Base-by-base conservation (phyloP, 2,329 filamentous ascomycete genomes). In the Aspergillus quadrilineatus region DNA sequence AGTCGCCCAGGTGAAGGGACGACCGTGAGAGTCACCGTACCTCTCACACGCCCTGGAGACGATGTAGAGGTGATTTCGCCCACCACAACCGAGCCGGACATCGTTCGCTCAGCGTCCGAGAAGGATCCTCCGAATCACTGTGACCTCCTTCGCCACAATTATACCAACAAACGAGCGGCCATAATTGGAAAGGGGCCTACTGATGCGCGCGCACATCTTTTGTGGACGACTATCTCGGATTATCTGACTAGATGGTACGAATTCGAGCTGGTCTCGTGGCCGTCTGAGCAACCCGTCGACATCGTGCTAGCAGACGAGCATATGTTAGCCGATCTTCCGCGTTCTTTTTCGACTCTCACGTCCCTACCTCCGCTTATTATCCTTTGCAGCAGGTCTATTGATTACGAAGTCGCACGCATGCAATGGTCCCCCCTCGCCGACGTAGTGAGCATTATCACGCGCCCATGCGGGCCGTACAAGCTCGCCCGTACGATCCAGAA, bases 1-100 rank as follows among this genome's bases (percentile, higher is more conserved):
- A 84, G 79, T 49, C 76, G 82, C 52, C 73, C 77, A 8, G 78
- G 79, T 1, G 75, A 78, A 37, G 85, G 85, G 1, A 87, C 85
- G 0, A 79, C 80, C 22, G 79, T 85, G 2, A 77, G 75, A 8
- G 78, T 84, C 6, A 76, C 71, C 2, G 63, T 85, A 1, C 76
- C 77, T 5, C 64, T 83, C 4, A 61, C 69, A 1, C 64, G 63
- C 4, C 65, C 64, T 10, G 66, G 68, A 34, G 43, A 60, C 32
- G 48, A 55, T 34, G 44, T 51, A 12, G 60, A 62, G 8, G 59
- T 66, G 17, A 26, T 48, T 14, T 44, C 63, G 1, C 34, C 61
- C 3, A 61, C 66, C 1, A 42, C 22, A 9, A 30, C 22, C 28
- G 42, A 50, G 8, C 52, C 41, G 30, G 9, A 28, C 14, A 9